Evolutionary conservation across 306 rosid species (phyloP), one percentile per base, ranked within the genome.

Genomic region (Cucurbita maxima): DNA sequence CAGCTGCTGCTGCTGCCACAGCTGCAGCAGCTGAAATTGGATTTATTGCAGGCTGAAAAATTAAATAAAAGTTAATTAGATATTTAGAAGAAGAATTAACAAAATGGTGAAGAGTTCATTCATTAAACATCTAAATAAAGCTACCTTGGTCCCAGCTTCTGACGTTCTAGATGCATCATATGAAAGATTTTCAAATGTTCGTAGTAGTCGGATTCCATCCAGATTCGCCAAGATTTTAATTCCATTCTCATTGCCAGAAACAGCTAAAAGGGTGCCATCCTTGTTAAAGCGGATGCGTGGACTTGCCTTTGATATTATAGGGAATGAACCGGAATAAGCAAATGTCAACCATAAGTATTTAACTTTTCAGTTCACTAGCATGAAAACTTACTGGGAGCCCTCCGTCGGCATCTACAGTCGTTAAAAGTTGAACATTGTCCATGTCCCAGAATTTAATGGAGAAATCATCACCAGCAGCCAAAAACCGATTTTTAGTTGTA

Each of bases 221-320:
- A 77, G 48, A 70, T 91, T 91, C 48, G 96, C 97, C 79, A 94
- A 80, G 69, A 94, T 78, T 82, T 94, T 94, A 63, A 94, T 91
- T 76, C 94, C 96, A 76, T 94, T 89, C 16, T 94, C 97, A 50
- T 87, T 91, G 48, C 95, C 87, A 76, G 99, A 87, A 63, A 94
- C 95, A 56, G 99, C 99, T 84, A 94, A 82, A 62, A 94, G 92
- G 66, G 85, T 80, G 75, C 99, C 99, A 76, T 94, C 95, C 91
- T 91, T 94, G 88, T 90, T 94, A 81, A 94, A 94, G 59, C 99
- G 97, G 79, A 94, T 87, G 4, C 95, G 97, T 12, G 99, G 99
- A 76, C 95, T 91, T 51, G 88, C 97, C 99, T 94, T 83, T 20
- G 76, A 79, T 77, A 75, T 75, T 80, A 56, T 60, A 54, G 81